phyloP scores from a whole-genome alignment of 805 yeast genomes.

The Candida oleophila region DNA sequence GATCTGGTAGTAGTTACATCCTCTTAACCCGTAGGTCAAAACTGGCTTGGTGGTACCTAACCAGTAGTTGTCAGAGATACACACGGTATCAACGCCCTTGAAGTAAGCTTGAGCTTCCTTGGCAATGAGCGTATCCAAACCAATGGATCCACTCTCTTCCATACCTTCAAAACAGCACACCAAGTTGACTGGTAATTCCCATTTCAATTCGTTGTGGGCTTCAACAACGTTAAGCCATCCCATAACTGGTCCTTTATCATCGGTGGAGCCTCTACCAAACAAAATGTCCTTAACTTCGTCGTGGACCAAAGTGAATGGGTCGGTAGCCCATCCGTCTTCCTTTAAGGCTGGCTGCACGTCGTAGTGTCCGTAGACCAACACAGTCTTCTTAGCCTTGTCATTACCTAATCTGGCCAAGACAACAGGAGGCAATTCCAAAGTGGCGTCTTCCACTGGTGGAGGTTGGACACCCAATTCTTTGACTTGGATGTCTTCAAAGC shows the following conservation, averaged over 20 bases:
- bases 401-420: conserved; percentile 86
- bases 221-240: conserved; percentile 94
- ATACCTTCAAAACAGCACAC: conserved; percentile 95
- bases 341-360: conserved; percentile 95
- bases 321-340: conserved; percentile 95
- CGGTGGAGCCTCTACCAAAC: conserved; percentile 93
- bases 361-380: conserved; percentile 93
- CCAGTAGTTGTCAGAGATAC: conserved; percentile 98
- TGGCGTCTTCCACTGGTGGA: conserved; percentile 73
- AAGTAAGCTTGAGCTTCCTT: conserved; percentile 78
- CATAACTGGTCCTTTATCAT: conserved; percentile 96
- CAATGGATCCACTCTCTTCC: conserved; percentile 97
- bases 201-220: conserved; percentile 81
- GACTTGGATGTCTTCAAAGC: conserved; percentile 79
- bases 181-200: conserved; percentile 91
- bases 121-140: conserved; percentile 80
- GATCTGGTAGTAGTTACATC: conserved; percentile 90
- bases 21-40: conserved; percentile 95
- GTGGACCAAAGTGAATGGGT: conserved; percentile 74
- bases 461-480: conserved; percentile 88
- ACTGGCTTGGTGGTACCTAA: conserved; percentile 96
- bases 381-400: conserved; percentile 82
- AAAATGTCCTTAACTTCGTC: conserved; percentile 64
- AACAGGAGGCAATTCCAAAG: conserved; percentile 84
- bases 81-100: conserved; percentile 87